Base-by-base conservation (phyloP, 179 eudicot species). In the Kewa caespitosa region DNA sequence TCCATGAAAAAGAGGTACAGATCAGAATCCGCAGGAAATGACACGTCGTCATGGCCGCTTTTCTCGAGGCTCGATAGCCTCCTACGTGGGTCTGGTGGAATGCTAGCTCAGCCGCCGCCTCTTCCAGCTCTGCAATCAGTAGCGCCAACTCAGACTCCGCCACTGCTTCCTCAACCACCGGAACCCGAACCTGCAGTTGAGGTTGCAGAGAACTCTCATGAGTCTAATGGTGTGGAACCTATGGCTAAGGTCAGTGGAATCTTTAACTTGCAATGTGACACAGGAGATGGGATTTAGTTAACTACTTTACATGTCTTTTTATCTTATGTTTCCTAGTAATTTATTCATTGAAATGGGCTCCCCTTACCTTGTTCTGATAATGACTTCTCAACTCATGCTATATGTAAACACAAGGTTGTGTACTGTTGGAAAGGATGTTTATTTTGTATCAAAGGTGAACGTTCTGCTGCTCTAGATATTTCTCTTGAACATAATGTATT, bases 1-100 rank as follows among this genome's bases (percentile, higher is more conserved):
- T 91, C 98, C 32, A 95, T 95, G 99, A 95, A 95, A 88, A 95
- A 95, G 83, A 80, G 98, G 81, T 95, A 93, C 63, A 81, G 99
- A 48, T 88, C 97, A 2, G 99, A 95, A 85, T 91, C 96, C 33
- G 90, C 94, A 12, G 70, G 89, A 12, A 72, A 86, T 52, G 94
- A 88, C n/a, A 81, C 79, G 1, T 89, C 95, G 0, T 85, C 97
- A 2, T 95, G 99, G 99, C 99, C 90, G 31, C 89, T 95, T 70
- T 95, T 82, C 63, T 79, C 88, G 14, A 85, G 95, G 48, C 90
- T 95, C 20, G 93, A 91, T 82, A 81, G 67, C 60, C 79, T 95
- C 55, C 81, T 93, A 1, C 92, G 96, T 30, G 98, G 97, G 12
- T 77, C 87, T 46, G 81, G 80, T 10, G 80, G 78, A 7, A n/a